These are phyloP conservation scores for Thielaviopsis ethacetica DNA, from an alignment of 2,329 filamentous ascomycete species.

Conservation along the genomic window DNA sequence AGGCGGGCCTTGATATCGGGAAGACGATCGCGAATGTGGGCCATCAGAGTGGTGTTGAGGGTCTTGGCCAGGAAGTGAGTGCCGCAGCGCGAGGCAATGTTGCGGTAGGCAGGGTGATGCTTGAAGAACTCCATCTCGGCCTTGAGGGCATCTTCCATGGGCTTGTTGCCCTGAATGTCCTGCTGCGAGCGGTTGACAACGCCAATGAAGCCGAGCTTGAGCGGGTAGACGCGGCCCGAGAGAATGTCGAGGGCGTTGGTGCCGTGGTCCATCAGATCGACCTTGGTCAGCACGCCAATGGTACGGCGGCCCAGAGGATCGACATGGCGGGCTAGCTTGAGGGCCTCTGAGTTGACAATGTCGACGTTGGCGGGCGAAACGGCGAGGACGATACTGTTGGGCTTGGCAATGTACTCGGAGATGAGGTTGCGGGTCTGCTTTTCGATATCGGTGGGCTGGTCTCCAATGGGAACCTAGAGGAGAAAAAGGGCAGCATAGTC, in stretches of 20 bases:
- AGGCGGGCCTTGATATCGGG: conserved; percentile 96
- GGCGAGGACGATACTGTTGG: conserved; percentile 93
- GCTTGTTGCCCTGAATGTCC: conserved; percentile 90
- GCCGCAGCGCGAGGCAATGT: conserved; percentile 84
- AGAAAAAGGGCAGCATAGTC: neutral
- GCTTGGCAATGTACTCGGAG: conserved; percentile 95
- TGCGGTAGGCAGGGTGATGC: conserved; percentile 91
- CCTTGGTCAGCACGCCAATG: conserved; percentile 90
- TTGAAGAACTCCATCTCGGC: conserved; percentile 91
- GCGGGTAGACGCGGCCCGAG: conserved; percentile 87
- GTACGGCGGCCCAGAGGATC: conserved; percentile 87
- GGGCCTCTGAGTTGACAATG: conserved; percentile 91
- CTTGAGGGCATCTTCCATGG: conserved; percentile 79
- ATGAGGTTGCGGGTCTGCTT: conserved; percentile 96
- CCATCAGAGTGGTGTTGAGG: conserved; percentile 87
- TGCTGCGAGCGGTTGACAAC: conserved; percentile 97
- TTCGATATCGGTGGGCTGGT: conserved; percentile 94
- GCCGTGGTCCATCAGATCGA: conserved; percentile 97
- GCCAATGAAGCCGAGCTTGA: conserved; percentile 95
- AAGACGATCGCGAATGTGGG: conserved; percentile 84
- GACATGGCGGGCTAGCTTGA: conserved; percentile 93
- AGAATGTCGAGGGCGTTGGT: conserved; percentile 96
- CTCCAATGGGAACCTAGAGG: conserved; percentile 74
- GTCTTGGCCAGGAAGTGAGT: conserved; percentile 91
- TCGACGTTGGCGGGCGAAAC: conserved; percentile 97